These are phyloP conservation scores for Orychophragmus violaceus DNA, from an alignment of 345 rosid species.

Conservation along the genomic window DNA sequence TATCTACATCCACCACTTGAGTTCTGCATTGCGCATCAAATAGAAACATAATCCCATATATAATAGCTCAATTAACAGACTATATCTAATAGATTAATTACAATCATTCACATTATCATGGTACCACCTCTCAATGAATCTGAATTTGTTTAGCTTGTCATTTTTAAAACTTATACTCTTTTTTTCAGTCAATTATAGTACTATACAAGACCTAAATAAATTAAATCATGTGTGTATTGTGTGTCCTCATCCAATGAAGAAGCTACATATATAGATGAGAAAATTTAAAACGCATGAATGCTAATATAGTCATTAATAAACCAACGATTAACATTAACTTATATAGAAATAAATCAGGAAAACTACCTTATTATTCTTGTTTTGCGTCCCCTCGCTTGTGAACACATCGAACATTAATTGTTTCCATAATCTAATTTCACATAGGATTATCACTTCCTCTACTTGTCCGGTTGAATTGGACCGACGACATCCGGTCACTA, in stretches of 20 bases:
- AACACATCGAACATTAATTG: conserved; percentile 11
- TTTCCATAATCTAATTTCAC: conserved; percentile 14
- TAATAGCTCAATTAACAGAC: background rate
- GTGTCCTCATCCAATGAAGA: background rate
- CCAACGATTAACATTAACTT: background rate
- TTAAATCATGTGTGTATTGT: conserved; percentile 1
- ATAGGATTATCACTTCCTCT: conserved; percentile 19
- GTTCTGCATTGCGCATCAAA: background rate
- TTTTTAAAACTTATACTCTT: background rate
- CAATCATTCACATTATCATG: background rate
- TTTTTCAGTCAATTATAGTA: background rate
- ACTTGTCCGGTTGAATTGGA: conserved; percentile 17
- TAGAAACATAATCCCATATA: background rate
- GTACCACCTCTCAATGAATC: background rate
- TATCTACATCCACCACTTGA: background rate
- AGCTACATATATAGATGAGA: background rate
- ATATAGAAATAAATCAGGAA: background rate
- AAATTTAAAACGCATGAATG: background rate
- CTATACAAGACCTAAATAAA: background rate
- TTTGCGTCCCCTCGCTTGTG: conserved; percentile 5
- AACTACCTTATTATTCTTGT: background rate
- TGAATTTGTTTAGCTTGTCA: background rate
- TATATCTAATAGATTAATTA: background rate
- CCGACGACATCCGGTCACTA: conserved; percentile 5
- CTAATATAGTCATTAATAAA: no score